Base-by-base conservation (phyloP, 1,284 basidiomycete genomes). In the Volvariella surrecta region DNA sequence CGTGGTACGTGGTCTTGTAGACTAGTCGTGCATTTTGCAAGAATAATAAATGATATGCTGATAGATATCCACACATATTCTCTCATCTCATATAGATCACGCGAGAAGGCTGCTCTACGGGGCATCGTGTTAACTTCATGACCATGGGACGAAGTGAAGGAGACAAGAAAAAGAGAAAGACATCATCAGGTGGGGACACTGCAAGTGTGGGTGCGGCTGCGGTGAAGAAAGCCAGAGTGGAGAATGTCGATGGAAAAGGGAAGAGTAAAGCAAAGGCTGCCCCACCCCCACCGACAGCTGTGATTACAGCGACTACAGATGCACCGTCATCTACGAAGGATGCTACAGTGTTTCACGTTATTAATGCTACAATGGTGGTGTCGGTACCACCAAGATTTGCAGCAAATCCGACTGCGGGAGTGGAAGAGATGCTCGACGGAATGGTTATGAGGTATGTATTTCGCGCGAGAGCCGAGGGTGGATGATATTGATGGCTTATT, bases 391-490 rank as follows among this genome's bases (percentile, higher is more conserved):
- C 92, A 1, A 72, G 85, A 44, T 95, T 89, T 61, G 74, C 86
- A 7, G 74, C 65, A 40, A 76, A 85, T 62, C 76, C 81, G 37
- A 67, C 73, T 20, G 68, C 63, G 35, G 93, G 93, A 8, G 88
- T 82, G 10, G 76, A 83, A 54, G 91, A 97, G 63, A 82, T 91
- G 73, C 66, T 97, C 20, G 90, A 96, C 60, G 88, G 85, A 8
- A 86, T 94, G 83, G 67, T 95, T 18, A 95, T 96, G 92, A 78
- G 89, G 92, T 92, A 57, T 58, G 79, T 64, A 15, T 18, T 7
- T 4, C 19, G 17, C 11, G 10, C n/a, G n/a, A n/a, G 24, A 39
- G 11, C 17, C 15, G 28, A 19, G 13, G 37, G 38, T 31, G 22
- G 34, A 16, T 16, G 22, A 17, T 45, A 19, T 28, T 40, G 40